Percentiles rank a stretch among this genome's conserved stretches.
phyloP scores from a whole-genome alignment of 2,329 filamentous ascomycete genomes.

The Talaromyces sp. region DNA sequence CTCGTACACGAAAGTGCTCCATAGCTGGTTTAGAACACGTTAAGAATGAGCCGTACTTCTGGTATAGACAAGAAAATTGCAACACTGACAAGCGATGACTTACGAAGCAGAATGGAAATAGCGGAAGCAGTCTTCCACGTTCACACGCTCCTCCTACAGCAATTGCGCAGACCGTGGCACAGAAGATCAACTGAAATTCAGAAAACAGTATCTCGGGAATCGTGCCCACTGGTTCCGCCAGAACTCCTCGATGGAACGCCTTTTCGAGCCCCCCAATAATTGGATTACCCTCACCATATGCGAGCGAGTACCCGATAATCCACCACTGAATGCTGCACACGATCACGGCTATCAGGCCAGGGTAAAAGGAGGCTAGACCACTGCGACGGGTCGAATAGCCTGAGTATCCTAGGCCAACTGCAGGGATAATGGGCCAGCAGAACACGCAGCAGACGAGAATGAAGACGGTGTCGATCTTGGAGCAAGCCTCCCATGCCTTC shows the following conservation, averaged over 20 bases:
- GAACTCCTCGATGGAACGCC: slow-evolving; percentile 46
- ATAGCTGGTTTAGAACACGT: slow-evolving; percentile 35
- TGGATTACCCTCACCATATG: slow-evolving; percentile 47
- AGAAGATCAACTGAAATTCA: slow-evolving; percentile 52
- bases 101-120: slow-evolving; percentile 49
- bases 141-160: slow-evolving; percentile 50
- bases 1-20: slow-evolving; percentile 50
- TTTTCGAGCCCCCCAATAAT: slow-evolving; percentile 48
- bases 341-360: slow-evolving; percentile 46
- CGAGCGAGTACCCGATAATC: slow-evolving; percentile 48
- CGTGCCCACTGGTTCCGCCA: slow-evolving; percentile 48
- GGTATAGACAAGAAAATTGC: not conserved
- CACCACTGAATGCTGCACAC: slow-evolving; percentile 54
- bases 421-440: slow-evolving; percentile 53
- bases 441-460: slow-evolving; percentile 52
- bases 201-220: slow-evolving; percentile 52
- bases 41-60: not conserved
- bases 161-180: slow-evolving; percentile 52
- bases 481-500: slow-evolving; percentile 50
- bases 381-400: slow-evolving; percentile 50
- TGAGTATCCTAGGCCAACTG: slow-evolving; percentile 51
- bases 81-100: not conserved
- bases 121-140: slow-evolving; percentile 45
- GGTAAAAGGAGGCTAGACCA: slow-evolving; percentile 49
- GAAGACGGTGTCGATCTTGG: slow-evolving; percentile 52